Evolutionary conservation across 208 protist species (phyloP).

Genomic region (Trypanosoma boissoni): DNA sequence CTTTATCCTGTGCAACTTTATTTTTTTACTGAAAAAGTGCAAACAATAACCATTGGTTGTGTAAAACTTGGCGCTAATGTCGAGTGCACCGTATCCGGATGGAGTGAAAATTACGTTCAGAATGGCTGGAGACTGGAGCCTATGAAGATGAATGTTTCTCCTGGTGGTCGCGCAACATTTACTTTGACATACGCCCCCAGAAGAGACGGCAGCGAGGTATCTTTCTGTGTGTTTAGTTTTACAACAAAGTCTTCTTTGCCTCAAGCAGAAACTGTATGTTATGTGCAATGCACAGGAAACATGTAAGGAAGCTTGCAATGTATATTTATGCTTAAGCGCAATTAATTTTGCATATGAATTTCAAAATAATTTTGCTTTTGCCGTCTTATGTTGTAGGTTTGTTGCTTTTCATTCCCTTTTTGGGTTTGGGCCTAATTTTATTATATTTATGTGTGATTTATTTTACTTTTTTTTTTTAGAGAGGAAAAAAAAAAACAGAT

Average conservation of each 20-base stretch:
- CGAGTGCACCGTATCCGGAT: conserved; percentile 45
- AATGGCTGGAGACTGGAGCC: conserved; percentile 39
- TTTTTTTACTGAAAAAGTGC: conserved; percentile 40
- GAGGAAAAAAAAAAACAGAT: not conserved
- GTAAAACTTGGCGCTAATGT: conserved; percentile 33
- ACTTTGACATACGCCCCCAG: conserved; percentile 24
- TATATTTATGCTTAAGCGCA: too few relatives aligned
- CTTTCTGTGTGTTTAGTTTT: conserved; percentile 28
- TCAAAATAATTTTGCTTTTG: too few relatives aligned
- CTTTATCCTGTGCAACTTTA: conserved; percentile 36
- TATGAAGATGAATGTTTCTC: conserved; percentile 22
- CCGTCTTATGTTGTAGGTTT: not conserved
- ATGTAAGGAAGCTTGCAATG: too few relatives aligned
- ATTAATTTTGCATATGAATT: too few relatives aligned
- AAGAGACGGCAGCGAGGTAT: conserved; percentile 18
- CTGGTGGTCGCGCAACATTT: conserved; percentile 23
- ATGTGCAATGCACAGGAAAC: conserved; percentile 44
- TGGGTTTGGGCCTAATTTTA: not conserved
- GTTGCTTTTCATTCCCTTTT: conserved; percentile 7
- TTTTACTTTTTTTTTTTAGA: conserved; percentile 6
- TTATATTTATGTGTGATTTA: too few relatives aligned
- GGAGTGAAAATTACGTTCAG: conserved; percentile 36
- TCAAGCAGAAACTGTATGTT: conserved; percentile 10
- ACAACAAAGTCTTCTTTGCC: conserved; percentile 12
- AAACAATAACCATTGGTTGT: conserved; percentile 43